Evolutionary conservation across 2,329 filamentous ascomycete species (phyloP), one percentile per base, ranked within the genome.

Genomic region (Scorias spongiosa): DNA sequence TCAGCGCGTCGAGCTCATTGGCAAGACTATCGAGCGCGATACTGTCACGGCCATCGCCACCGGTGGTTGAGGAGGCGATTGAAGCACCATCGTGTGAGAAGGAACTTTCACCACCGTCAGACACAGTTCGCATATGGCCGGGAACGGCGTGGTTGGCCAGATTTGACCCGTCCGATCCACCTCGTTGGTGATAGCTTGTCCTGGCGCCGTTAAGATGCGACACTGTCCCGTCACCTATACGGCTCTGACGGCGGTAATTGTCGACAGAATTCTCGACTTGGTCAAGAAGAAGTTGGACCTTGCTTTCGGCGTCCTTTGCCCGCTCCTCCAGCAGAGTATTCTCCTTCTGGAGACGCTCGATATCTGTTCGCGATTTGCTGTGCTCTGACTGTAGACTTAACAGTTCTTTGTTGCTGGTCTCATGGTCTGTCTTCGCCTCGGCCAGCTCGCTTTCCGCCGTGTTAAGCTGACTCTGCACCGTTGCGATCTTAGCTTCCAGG

Each of bases 231-330:
- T 37, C 34, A 12, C 14, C 14, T 12, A 40, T 15, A 17, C 38
- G 38, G 38, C 38, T 40, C 54, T 78, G 86, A 36, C 91, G 83
- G 44, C 91, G 83, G 63, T 96, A 96, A 60, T 84, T 93, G 64
- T 91, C 88, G 12, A 98, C 91, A 3, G 86, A 93, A 36, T 80
- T 78, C 63, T 93, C 89, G 32, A 98, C 88, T 59, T 96, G 89
- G 61, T 96, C 87, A 10, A 98, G 78, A 41, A 98, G 77, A 56
- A 94, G 75, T 29, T 84, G 85, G 17, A 98, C 91, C 57, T 93
- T 93, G 51, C 84, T 80, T 66, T 98, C 91, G 1, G 91, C 91
- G 60, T 95, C 89, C 42, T 77, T 72, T 5, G 88, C 89, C 38
- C 89, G 83, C 53, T 78, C 78, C 61, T 96, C 88, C 2, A 98